phyloP scores from a whole-genome alignment of 2,329 filamentous ascomycete genomes.

The Fusarium decemcellulare region DNA sequence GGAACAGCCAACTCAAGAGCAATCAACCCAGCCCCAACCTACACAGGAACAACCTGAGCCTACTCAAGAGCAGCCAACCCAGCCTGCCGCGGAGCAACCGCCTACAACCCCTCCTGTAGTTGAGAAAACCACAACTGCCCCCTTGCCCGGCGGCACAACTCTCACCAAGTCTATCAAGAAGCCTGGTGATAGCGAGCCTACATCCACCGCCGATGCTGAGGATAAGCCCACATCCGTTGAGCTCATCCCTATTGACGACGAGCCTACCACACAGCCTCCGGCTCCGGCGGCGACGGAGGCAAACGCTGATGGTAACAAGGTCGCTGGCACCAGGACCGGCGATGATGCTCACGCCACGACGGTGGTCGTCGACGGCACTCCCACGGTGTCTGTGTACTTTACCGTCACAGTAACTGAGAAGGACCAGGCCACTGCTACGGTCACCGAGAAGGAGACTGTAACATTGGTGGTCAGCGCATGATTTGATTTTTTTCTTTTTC shows the following conservation, averaged over 20 bases:
- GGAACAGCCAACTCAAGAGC: slow-evolving; percentile 14
- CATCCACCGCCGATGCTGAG: slow-evolving; percentile 6
- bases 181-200: slow-evolving; percentile 36
- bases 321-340: slow-evolving; percentile 24
- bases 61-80: slow-evolving; percentile 18
- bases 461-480: slow-evolving; percentile 49
- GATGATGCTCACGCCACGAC: slow-evolving; percentile 37
- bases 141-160: slow-evolving; percentile 32
- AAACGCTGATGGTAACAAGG: slow-evolving; percentile 20
- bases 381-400: slow-evolving; percentile 54
- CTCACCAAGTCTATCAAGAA: slow-evolving; percentile 48
- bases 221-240: slow-evolving; percentile 42
- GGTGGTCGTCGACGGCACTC: slow-evolving; percentile 50
- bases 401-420: slow-evolving; percentile 56
- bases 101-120: slow-evolving; percentile 24
- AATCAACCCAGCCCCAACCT: slow-evolving; percentile 1
- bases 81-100: slow-evolving; percentile 22
- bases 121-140: slow-evolving; percentile 26
- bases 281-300: slow-evolving; percentile 35
- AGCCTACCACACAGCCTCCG: slow-evolving; percentile 22
- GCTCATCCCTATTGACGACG: slow-evolving; percentile 47
- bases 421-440: slow-evolving; percentile 49
- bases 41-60: not conserved
- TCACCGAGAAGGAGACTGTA: slow-evolving; percentile 53
- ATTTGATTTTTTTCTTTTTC: not conserved